These are phyloP conservation scores for Pythium phragmitis DNA, from an alignment of 352 stramenopile species.

Conservation along the genomic window DNA sequence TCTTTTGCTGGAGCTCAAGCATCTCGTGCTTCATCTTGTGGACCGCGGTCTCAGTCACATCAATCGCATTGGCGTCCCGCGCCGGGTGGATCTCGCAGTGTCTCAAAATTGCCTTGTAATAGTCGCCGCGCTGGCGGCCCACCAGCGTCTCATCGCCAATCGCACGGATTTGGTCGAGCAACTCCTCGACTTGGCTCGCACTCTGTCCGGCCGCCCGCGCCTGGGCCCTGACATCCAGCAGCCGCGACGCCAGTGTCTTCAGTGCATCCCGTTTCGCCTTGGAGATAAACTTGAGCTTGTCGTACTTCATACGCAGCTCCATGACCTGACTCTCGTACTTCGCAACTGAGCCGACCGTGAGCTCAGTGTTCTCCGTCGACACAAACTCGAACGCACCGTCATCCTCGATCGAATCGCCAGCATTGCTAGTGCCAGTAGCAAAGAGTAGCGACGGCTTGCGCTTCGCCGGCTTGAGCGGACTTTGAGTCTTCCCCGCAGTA, in stretches of 20 bases:
- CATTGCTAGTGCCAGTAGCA: neutral
- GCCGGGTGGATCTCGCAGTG: constrained; percentile 78
- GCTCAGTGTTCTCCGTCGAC: constrained; percentile 48
- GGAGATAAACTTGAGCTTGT: constrained; percentile 68
- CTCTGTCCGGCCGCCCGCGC: constrained; percentile 44
- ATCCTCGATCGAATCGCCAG: constrained; percentile 20
- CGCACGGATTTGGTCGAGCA: constrained; percentile 63
- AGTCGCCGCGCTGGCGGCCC: constrained; percentile 69
- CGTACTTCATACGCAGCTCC: constrained; percentile 68
- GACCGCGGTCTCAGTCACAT: constrained; percentile 58
- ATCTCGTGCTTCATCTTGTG: constrained; percentile 66
- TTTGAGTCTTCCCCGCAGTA: neutral
- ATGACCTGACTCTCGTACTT: constrained; percentile 63
- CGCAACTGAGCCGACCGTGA: constrained; percentile 49
- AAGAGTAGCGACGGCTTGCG: constrained; percentile 26
- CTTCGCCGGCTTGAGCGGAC: constrained; percentile 10
- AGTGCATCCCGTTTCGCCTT: constrained; percentile 58
- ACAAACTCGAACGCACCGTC: constrained; percentile 61
- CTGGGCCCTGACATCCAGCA: constrained; percentile 53
- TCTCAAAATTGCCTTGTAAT: constrained; percentile 77
- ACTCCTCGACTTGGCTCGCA: constrained; percentile 51
- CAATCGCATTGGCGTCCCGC: constrained; percentile 77
- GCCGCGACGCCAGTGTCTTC: constrained; percentile 50
- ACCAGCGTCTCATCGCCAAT: constrained; percentile 60
- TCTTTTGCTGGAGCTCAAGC: constrained; percentile 65